Evolutionary conservation across 352 stramenopile genomes (phyloP).

Genomic region (Peronospora destructor): DNA sequence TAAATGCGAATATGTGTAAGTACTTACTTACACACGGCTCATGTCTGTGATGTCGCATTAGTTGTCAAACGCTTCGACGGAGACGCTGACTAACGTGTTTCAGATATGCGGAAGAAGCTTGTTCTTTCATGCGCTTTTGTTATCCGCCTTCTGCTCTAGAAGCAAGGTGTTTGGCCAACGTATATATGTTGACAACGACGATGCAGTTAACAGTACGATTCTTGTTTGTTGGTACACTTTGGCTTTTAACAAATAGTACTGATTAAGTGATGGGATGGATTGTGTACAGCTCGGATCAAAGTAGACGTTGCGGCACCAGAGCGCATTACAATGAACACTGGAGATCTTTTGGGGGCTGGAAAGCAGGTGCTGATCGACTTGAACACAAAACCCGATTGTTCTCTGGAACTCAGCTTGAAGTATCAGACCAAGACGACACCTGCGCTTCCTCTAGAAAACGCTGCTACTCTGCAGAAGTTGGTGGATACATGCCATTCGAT

Average conservation of each 20-base stretch:
- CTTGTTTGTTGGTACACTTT: background rate
- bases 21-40: background rate
- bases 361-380: conserved; percentile 72
- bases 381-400: conserved; percentile 52
- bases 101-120: conserved; percentile 77
- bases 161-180: conserved; percentile 66
- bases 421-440: conserved; percentile 32
- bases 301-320: conserved; percentile 75
- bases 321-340: conserved; percentile 73
- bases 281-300: conserved; percentile 55
- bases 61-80: conserved; percentile 51
- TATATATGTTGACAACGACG: conserved; percentile 53
- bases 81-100: conserved; percentile 59
- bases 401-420: conserved; percentile 58
- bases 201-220: conserved; percentile 50
- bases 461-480: conserved; percentile 46
- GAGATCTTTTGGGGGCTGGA: conserved; percentile 41
- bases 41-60: conserved; percentile 18
- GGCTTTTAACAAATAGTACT: background rate
- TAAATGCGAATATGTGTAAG: background rate
- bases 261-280: background rate
- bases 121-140: conserved; percentile 79
- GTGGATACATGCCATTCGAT: conserved; percentile 59
- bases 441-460: conserved; percentile 32
- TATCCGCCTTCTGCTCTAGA: conserved; percentile 66